Base-by-base conservation (phyloP, 1,284 basidiomycete genomes). In the Austroboletus niveus region DNA sequence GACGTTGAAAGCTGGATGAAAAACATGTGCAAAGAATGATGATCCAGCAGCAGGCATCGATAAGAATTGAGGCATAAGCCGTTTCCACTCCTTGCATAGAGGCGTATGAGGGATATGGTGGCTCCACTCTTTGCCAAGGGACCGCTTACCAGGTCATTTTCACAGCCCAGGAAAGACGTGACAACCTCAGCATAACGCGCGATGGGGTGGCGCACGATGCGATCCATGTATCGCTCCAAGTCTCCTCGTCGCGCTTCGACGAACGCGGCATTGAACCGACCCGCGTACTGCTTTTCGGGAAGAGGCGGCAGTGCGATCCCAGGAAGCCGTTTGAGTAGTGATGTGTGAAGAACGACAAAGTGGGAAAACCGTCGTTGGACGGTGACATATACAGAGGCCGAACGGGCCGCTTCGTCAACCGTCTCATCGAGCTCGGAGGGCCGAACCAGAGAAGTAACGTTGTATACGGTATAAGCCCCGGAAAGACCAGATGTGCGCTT, bases 281-380 rank as follows among this genome's bases (percentile, higher is more conserved):
- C 89, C 0, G 88, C 77, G 58, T 92, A 89, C 60, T 90, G 85
- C 65, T 93, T 91, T 66, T 89, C 86, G 0, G 92, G 92, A 3
- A 94, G 75, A 0, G 89, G 87, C 0, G 91, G 90, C 2, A 94
- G 74, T 2, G 84, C 83, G 36, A 94, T 80, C 0, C 88, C 87
- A 8, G 89, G 87, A 8, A 89, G 78, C 7, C 82, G 76, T 32
- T 81, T 74, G 29, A 76, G 73, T 38, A 94, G 71, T 3, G 85
- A 80, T 1, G 85, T 82, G 57, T 91, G 85, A 24, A 94, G 75
- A 53, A 86, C 79, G 20, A 87, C 82, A 60, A 94, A 94, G 55
- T 94, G 89, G 2, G 89, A 92, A 71, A 89, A 94, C 10, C 92
- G 82, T 14, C 92, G 76, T 22, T 85, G 75, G 22, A 93, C 91